Conservation (phyloP, 225 moss, liverwort and hornwort species). For the Thuidium tamariscinum region DNA sequence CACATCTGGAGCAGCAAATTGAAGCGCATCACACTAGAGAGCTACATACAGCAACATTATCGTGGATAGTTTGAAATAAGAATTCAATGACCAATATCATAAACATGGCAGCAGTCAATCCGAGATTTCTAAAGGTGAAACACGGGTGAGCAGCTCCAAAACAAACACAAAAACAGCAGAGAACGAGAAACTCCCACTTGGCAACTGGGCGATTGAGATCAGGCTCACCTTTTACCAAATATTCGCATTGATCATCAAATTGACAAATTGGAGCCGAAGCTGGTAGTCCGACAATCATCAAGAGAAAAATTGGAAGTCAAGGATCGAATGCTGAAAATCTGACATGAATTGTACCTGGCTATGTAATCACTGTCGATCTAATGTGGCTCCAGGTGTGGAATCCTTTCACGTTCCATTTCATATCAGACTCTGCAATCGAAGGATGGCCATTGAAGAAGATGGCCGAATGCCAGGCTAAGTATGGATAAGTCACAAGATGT, state of each 20-base stretch:
- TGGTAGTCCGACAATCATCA: neutral
- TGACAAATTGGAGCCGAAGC: neutral
- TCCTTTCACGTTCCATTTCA: neutral
- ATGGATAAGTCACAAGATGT: conserved; percentile 11
- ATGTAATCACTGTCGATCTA: neutral
- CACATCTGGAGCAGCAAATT: neutral
- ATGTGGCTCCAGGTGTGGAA: neutral
- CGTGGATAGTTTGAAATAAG: neutral
- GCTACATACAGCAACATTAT: neutral
- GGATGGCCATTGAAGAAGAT: neutral
- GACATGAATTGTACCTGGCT: neutral
- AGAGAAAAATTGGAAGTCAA: neutral
- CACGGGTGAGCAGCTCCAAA: neutral
- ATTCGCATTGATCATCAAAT: neutral
- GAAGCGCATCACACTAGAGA: neutral
- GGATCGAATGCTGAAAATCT: neutral
- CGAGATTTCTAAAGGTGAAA: neutral
- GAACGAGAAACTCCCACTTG: neutral
- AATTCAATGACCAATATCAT: neutral
- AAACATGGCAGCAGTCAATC: neutral
- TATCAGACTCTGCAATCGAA: neutral
- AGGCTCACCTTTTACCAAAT: too few relatives aligned
- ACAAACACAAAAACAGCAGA: neutral
- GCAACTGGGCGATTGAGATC: neutral
- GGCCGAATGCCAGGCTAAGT: neutral